phyloP scores from a whole-genome alignment of 768 basidiomycete species.

The Saitozyma podzolica region DNA sequence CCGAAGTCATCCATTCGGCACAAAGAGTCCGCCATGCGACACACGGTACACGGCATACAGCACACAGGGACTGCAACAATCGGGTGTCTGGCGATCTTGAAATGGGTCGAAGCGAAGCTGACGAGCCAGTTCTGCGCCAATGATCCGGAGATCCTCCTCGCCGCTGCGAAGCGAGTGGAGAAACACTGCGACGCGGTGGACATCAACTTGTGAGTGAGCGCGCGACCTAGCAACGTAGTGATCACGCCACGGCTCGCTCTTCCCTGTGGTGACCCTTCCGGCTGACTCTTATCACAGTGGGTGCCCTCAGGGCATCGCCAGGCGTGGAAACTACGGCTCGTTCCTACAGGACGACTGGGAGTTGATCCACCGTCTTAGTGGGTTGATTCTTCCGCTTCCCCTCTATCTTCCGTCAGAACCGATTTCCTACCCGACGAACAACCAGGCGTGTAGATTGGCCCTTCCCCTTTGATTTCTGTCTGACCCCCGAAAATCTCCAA shows the following conservation, averaged over 20 bases:
- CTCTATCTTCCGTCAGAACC: neutral
- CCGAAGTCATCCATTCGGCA: no score
- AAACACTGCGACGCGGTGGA: conserved; percentile 87
- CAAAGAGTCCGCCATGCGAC: no score
- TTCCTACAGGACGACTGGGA: conserved; percentile 97
- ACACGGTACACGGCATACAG: no score
- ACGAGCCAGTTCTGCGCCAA: conserved; percentile 76
- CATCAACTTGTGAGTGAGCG: conserved; percentile 69
- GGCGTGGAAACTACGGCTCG: conserved; percentile 78
- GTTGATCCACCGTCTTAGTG: conserved; percentile 73
- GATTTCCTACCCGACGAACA: no score
- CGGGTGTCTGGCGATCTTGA: neutral
- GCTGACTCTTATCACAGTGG: conserved; percentile 34
- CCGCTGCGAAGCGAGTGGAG: conserved; percentile 74
- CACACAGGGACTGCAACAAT: neutral
- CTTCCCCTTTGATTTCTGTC: neutral
- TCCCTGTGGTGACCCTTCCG: neutral
- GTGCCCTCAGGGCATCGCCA: conserved; percentile 92
- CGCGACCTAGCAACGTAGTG: neutral
- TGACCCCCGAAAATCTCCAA: neutral
- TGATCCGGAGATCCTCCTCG: conserved; percentile 73
- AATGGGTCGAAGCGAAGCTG: conserved; percentile 13
- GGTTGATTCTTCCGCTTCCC: conserved; percentile 40
- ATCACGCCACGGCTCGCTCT: neutral
- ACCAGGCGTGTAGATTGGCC: no score